These are phyloP conservation scores for Hypocreales sp. DNA, from an alignment of 2,329 filamentous ascomycete genomes.

Conservation along the genomic window DNA sequence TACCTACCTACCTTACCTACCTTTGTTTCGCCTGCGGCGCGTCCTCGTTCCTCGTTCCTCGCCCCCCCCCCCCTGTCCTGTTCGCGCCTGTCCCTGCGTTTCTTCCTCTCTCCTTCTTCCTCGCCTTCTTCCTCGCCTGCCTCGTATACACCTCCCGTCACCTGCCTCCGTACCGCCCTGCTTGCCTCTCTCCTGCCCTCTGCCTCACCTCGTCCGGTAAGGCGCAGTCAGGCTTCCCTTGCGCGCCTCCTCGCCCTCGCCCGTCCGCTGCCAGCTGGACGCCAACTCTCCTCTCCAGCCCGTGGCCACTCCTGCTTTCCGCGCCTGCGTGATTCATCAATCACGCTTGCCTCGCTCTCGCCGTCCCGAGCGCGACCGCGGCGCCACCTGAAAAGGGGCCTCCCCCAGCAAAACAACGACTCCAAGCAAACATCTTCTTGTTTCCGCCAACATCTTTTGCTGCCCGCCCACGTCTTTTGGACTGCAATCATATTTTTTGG, in stretches of 20 bases:
- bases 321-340: not conserved
- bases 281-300: no score
- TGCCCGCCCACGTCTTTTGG: conserved; percentile 8
- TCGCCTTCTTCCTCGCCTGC: not conserved
- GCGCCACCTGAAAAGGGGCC: conserved; percentile 1
- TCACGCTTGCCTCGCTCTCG: not conserved
- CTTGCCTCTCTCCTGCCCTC: not conserved
- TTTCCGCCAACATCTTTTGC: conserved; percentile 9
- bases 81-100: not conserved
- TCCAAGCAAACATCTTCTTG: conserved; percentile 3
- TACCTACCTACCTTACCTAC: no score
- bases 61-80: not conserved
- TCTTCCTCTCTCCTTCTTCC: conserved; percentile 6
- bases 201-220: conserved; percentile 1
- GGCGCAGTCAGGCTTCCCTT: no score
- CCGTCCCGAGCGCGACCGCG: conserved; percentile 1
- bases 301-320: conserved; percentile 1
- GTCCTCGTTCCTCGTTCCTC: not conserved
- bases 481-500: conserved; percentile 7
- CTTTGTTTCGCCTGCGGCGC: conserved; percentile 1
- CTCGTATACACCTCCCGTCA: not conserved
- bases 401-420: conserved; percentile 1
- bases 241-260: not conserved
- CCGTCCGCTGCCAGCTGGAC: no score
- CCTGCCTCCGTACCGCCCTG: conserved; percentile 7